Evolutionary conservation across 2,329 filamentous ascomycete genomes (phyloP).

Genomic region (Xylariaceae sp.): DNA sequence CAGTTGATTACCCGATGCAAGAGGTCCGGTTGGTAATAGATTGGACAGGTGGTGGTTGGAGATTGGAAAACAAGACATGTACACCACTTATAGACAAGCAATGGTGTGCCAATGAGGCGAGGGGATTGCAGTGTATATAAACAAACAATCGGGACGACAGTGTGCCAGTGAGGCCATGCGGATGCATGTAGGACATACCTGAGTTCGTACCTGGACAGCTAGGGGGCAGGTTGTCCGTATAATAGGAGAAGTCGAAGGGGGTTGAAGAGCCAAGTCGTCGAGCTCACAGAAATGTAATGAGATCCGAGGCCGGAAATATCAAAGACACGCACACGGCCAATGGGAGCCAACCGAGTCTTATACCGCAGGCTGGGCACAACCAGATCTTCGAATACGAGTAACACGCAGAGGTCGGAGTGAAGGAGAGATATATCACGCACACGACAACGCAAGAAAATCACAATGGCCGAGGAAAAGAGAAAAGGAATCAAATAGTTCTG

Average conservation of each 20-base stretch:
- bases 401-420: not conserved
- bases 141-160: not conserved
- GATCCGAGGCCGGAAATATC: conserved; percentile 2
- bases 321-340: not conserved
- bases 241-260: not conserved
- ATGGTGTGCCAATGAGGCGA: not conserved
- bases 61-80: not conserved
- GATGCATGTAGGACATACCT: not conserved
- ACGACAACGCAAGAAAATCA: not conserved
- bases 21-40: not conserved
- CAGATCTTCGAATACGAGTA: not conserved
- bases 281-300: not conserved
- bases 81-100: not conserved
- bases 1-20: not conserved
- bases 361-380: not conserved
- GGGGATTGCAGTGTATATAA: not conserved
- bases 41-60: not conserved
- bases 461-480: not conserved
- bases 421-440: not conserved
- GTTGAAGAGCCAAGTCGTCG: not conserved
- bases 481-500: not conserved
- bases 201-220: not conserved
- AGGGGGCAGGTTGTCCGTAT: not conserved
- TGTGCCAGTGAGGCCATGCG: not conserved
- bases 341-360: not conserved